Conservation (phyloP, 805 yeast genomes). For the Cyberlindnera euphorbiiphila region DNA sequence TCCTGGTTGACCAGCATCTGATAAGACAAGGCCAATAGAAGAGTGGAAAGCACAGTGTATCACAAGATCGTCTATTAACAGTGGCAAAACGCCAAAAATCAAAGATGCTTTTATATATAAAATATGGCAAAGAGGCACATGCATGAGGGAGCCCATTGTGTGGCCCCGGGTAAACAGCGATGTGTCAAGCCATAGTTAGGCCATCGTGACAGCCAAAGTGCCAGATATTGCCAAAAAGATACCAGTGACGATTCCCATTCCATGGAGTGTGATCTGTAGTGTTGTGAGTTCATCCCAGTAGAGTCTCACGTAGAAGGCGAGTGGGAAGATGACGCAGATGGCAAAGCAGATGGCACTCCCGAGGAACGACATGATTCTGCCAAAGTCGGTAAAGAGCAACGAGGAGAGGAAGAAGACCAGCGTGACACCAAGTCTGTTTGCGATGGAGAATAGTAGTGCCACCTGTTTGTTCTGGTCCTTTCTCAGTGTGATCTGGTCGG, state of each 20-base stretch:
- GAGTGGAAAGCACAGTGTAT: neutral
- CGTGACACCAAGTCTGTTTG: conserved; percentile 20
- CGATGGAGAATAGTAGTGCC: conserved; percentile 2
- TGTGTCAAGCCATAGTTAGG: conserved; percentile 4
- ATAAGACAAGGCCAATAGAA: too few species aligned
- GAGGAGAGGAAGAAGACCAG: conserved; percentile 47
- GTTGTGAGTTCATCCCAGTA: conserved; percentile 35
- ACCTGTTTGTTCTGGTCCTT: neutral
- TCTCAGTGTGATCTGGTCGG: conserved; percentile 38
- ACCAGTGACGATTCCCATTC: conserved; percentile 9
- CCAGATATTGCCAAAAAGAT: conserved; percentile 21
- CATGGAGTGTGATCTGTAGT: conserved; percentile 22
- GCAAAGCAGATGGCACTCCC: conserved; percentile 73
- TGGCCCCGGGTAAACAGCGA: conserved; percentile 2
- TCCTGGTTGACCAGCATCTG: conserved; percentile 22
- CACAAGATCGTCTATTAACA: too few species aligned
- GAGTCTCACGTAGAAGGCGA: conserved; percentile 55
- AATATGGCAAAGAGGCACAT: too few species aligned
- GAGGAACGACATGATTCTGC: conserved; percentile 65
- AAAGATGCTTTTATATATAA: too few species aligned
- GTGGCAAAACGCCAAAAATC: too few species aligned
- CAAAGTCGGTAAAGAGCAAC: conserved; percentile 64
- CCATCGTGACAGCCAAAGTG: conserved; percentile 25
- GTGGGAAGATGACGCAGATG: conserved; percentile 68
- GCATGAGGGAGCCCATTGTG: too few species aligned